Conservation (phyloP, 75 land plant species). For the Picea sitchensis region DNA sequence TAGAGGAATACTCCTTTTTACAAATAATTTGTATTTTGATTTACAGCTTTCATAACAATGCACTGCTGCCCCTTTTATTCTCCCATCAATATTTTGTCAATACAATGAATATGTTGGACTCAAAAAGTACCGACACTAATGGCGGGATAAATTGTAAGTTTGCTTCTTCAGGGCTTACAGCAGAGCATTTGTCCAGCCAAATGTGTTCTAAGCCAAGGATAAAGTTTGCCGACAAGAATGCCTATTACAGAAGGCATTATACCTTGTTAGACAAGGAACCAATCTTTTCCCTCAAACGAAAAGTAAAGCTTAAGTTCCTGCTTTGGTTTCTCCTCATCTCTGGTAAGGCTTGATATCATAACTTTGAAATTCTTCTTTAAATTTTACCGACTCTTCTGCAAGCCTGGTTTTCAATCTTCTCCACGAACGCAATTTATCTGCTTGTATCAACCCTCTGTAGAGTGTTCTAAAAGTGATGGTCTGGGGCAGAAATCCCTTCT, state of each 20-base stretch:
- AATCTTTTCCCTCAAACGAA: not conserved
- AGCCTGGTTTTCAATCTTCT: constrained; percentile 65
- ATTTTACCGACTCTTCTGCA: constrained; percentile 52
- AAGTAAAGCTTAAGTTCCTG: not conserved
- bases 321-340: constrained; percentile 24
- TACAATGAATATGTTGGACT: not conserved
- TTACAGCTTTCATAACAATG: not conserved
- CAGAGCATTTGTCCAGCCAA: not conserved
- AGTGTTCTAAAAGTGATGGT: constrained; percentile 61
- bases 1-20: not conserved
- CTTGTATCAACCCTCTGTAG: constrained; percentile 54
- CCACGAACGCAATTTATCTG: constrained; percentile 65
- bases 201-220: not conserved
- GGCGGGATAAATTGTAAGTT: not conserved
- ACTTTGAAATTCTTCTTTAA: constrained; percentile 48
- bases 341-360: constrained; percentile 58
- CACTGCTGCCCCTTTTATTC: not conserved
- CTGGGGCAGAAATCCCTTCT: constrained; percentile 66
- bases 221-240: not conserved
- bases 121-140: not conserved
- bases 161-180: not conserved
- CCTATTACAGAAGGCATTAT: not conserved
- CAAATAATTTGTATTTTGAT: not conserved
- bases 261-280: not conserved
- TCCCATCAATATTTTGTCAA: not conserved